phyloP scores from a whole-genome alignment of 306 rosid genomes.

The Corylus heterophylla region DNA sequence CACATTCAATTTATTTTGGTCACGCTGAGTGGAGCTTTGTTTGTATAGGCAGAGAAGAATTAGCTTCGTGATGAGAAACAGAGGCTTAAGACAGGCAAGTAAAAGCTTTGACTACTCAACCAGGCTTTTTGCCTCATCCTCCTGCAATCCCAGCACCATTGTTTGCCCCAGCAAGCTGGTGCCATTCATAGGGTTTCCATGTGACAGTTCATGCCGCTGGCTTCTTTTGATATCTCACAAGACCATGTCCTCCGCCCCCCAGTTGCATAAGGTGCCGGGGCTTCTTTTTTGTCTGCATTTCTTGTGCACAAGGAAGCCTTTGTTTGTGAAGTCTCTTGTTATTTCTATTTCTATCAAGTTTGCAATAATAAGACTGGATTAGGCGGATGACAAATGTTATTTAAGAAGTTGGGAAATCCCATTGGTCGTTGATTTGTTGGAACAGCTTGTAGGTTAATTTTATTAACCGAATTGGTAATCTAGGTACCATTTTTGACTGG shows the following conservation, averaged over 20 bases:
- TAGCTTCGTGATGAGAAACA: constrained; percentile 95
- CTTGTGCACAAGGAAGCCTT: constrained; percentile 2
- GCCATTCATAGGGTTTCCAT: constrained; percentile 36
- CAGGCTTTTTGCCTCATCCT: constrained; percentile 55
- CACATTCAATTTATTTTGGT: not conserved
- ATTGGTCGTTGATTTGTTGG: constrained; percentile 9
- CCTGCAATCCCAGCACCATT: constrained; percentile 44
- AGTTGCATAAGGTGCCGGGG: constrained; percentile 59
- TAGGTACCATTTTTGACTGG: constrained; percentile 27
- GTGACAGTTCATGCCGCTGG: constrained; percentile 93
- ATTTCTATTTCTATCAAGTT: not conserved
- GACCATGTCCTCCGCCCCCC: constrained; percentile 95
- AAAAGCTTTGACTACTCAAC: constrained; percentile 48
- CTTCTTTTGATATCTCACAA: constrained; percentile 77
- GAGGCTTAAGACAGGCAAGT: constrained; percentile 70
- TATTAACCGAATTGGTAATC: constrained; percentile 8
- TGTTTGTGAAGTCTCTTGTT: constrained; percentile 8
- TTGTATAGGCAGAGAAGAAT: constrained; percentile 78
- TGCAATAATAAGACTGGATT: not conserved
- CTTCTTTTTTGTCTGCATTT: not conserved
- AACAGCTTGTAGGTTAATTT: constrained; percentile 7
- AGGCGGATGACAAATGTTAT: not conserved
- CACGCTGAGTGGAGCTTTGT: constrained; percentile 11
- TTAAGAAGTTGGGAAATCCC: constrained; percentile 16
- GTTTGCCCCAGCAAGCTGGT: constrained; percentile 62